phyloP scores from a whole-genome alignment of 108 stramenopile species.

The Phaeodactylum tricornutum region DNA sequence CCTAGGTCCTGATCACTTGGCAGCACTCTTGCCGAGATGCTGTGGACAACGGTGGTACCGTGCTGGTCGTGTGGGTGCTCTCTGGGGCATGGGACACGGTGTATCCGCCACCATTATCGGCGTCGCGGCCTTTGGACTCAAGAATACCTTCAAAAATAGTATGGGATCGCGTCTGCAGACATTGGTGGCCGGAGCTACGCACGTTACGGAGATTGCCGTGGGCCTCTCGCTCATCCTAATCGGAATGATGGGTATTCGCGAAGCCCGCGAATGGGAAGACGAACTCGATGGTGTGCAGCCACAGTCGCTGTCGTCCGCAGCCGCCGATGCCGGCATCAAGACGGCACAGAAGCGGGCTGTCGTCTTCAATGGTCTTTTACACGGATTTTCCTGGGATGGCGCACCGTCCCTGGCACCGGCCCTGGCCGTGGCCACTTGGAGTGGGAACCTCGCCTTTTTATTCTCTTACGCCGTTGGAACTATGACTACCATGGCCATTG shows the following conservation, averaged over 20 bases:
- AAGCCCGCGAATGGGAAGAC: conserved; percentile 63
- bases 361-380: conserved; percentile 90
- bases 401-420: conserved; percentile 91
- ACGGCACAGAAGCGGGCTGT: conserved; percentile 63
- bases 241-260: conserved; percentile 86
- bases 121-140: conserved; percentile 72
- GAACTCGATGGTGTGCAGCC: conserved; percentile 12
- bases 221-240: conserved; percentile 86
- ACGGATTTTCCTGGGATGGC: conserved; percentile 96
- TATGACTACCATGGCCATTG: conserved; percentile 78
- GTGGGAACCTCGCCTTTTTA: conserved; percentile 77
- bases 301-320: conserved; percentile 32
- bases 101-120: conserved; percentile 81
- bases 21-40: conserved; percentile 87
- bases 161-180: conserved; percentile 1
- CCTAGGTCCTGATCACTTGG: conserved; percentile 86
- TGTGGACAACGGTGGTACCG: conserved; percentile 83
- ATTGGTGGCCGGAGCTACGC: conserved; percentile 17
- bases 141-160: conserved; percentile 27
- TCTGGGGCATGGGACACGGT: conserved; percentile 97
- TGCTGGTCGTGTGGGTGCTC: conserved; percentile 80
- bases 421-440: conserved; percentile 83
- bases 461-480: conserved; percentile 90
- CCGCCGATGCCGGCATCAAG: conserved; percentile 11
- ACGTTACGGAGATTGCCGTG: conserved; percentile 79